Evolutionary conservation across 768 basidiomycete genomes (phyloP), one percentile per base, ranked within the genome.

Genomic region (Boletellus ananas): DNA sequence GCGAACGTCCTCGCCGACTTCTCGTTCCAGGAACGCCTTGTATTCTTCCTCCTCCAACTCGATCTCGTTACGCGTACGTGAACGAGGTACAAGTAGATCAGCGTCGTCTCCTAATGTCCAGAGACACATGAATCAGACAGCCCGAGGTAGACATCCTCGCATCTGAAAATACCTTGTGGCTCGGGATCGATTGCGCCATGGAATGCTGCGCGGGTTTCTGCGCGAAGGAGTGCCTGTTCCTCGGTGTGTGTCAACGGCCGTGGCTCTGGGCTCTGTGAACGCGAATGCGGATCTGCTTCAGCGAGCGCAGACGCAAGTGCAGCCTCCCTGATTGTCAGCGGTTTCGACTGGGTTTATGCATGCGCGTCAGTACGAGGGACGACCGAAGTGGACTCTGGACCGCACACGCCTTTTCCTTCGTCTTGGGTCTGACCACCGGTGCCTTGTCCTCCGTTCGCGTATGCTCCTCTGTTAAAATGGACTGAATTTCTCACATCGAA

Each of bases 1-100:
- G 47, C 74, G 71, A 43, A 97, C 70, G 59, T 90, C 85, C 52
- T 77, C 76, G 3, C 93, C 92, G 37, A 87, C 93, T 65, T 87
- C 88, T 13, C 85, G 79, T 65, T 91, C 74, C 54, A 98, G 69
- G 66, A 89, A 97, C 2, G 77, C 73, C 20, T 80, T 78, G 62
- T 98, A 99, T 58, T 93, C 91, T 56, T 89, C 85, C 57, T 90
- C 90, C 58, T 96, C 92, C 36, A 67, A 58, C 58, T 87, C 83
- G 3, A 78, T 58, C 66, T 94, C 90, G 50, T 90, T 89, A 56
- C 81, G 79, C 0, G 84, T 87, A 67, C 85, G 89, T 50, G 86
- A 85, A 34, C 90, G 77, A 3, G 81, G 82, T 6, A 88, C 71
- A 13, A 96, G 77, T 1, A 94, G 66, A 34, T 80, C 89, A 11